These are phyloP conservation scores for Aureobasidium sp. DNA, from an alignment of 2,329 filamentous ascomycete species.

Conservation along the genomic window DNA sequence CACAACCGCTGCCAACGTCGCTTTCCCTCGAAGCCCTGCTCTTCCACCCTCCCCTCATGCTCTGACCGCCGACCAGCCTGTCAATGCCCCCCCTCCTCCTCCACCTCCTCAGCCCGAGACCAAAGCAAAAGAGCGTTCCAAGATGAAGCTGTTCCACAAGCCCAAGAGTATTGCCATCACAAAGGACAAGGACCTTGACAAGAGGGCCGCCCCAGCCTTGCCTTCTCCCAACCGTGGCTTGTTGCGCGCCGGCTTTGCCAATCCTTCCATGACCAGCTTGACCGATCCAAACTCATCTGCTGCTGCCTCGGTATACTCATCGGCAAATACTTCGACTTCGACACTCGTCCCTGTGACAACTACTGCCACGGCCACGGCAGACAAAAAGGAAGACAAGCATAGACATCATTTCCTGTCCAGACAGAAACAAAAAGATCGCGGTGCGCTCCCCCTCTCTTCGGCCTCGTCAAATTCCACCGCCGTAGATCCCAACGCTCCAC, in stretches of 20 bases:
- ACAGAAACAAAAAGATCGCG: slow-evolving; percentile 70
- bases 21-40: slow-evolving; percentile 58
- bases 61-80: slow-evolving; percentile 18
- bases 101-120: slow-evolving; percentile 37
- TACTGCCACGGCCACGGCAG: slow-evolving; percentile 41
- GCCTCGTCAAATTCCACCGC: slow-evolving; percentile 70
- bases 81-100: slow-evolving; percentile 31
- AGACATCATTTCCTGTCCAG: slow-evolving; percentile 74
- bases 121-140: slow-evolving; percentile 63
- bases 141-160: slow-evolving; percentile 74
- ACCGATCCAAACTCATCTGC: slow-evolving; percentile 49
- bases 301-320: slow-evolving; percentile 58
- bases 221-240: slow-evolving; percentile 62
- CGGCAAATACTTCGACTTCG: slow-evolving; percentile 69
- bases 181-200: slow-evolving; percentile 56
- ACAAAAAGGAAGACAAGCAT: slow-evolving; percentile 64
- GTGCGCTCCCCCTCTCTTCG: slow-evolving; percentile 63
- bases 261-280: slow-evolving; percentile 63
- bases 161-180: slow-evolving; percentile 66
- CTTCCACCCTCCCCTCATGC: slow-evolving; percentile 34
- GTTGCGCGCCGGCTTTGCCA: slow-evolving; percentile 56
- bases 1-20: slow-evolving; percentile 64
- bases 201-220: slow-evolving; percentile 54
- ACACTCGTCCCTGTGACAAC: slow-evolving; percentile 59
- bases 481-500: slow-evolving; percentile 66